Evolutionary conservation across 352 stramenopile genomes (phyloP), one percentile per base, ranked within the genome.

Genomic region (Thalassiosira ordinaria): DNA sequence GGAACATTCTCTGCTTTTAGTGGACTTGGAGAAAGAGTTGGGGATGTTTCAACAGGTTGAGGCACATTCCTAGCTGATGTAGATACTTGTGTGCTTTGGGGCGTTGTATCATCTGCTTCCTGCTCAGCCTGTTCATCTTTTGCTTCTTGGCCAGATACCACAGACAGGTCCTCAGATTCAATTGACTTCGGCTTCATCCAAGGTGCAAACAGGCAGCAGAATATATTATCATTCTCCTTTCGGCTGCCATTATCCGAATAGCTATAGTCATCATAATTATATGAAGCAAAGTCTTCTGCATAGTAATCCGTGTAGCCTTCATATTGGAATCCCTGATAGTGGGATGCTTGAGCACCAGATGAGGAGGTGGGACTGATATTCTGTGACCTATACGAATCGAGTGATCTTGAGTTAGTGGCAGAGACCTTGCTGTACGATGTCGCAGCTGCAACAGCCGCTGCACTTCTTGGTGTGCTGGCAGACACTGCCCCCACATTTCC

Each of bases 271-370:
- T 79, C 61, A 52, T 74, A 75, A 59, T 60, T 73, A 52, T 78
- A 73, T n/a, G 31, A 41, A 16, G 20, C 18, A 47, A 63, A 75
- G 52, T 78, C 49, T 1, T 86, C 74, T 24, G 66, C 39, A 37
- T 83, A 83, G 49, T 83, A 82, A 56, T 83, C 78, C 14, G 52
- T 57, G 35, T 83, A 83, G n/a, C 68, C 78, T 49, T 82, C 78
- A 39, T 86, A 86, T 13, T 83, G 61, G 49, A 86, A 83, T 29
- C 66, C 55, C 26, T 73, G 61, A 60, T 81, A 81, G 41, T 51
- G 41, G 8, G 18, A 7, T 27, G 46, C 4, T 29, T 26, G 4
- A 3, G 13, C 46, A 6, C 3, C 29, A 55, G 16, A 5, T n/a
- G n/a, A n/a, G n/a, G n/a, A n/a, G n/a, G n/a, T n/a, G n/a, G n/a